Base-by-base conservation (phyloP, 2,329 filamentous ascomycete genomes). In the Pyrenochaeta sp. region DNA sequence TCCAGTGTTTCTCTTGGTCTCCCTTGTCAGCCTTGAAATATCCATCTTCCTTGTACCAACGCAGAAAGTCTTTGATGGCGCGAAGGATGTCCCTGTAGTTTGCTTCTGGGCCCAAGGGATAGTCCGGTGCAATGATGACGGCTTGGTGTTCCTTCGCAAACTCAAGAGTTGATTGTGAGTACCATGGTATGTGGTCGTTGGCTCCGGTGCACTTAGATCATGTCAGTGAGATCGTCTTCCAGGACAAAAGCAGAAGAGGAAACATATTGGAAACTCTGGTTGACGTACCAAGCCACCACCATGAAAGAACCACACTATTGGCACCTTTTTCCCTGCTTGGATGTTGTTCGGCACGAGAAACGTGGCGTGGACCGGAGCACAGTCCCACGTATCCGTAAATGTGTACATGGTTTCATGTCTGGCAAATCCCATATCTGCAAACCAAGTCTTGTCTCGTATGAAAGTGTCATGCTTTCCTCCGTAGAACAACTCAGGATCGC, bases 51-150 rank as follows among this genome's bases (percentile, higher is more conserved):
- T 35, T 22, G 13, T 41, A 41, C 28, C 29, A 41, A 2, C 10
- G n/a, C 10, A 41, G 22, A 18, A 41, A 41, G 10, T 35, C 34
- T 8, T n/a, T 2, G 3, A 38, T 24, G 1, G 35, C 5, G 10
- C 22, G 4, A 17, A 5, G n/a, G 10, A 46, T 46, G 17, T 37
- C 37, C 2, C 9, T 7, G 7, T 46, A 41, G 10, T 31, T 41
- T 6, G 7, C 31, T 31, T 46, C 37, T 5, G 43, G 37, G 1
- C 43, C 43, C 1, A 46, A 26, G 10, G 43, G 37, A n/a, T 41
- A 37, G 6, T 46, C 26, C 3, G 32, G 36, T 11, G 31, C 37
- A n/a, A 46, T 46, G 20, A 46, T 22, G 9, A 46, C 32, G 4
- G 36, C 37, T 7, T 31, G 21, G 5, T 32, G 7, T 5, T 18